Base-by-base conservation (phyloP, 2,329 filamentous ascomycete species). In the Ophiostoma ulmi region DNA sequence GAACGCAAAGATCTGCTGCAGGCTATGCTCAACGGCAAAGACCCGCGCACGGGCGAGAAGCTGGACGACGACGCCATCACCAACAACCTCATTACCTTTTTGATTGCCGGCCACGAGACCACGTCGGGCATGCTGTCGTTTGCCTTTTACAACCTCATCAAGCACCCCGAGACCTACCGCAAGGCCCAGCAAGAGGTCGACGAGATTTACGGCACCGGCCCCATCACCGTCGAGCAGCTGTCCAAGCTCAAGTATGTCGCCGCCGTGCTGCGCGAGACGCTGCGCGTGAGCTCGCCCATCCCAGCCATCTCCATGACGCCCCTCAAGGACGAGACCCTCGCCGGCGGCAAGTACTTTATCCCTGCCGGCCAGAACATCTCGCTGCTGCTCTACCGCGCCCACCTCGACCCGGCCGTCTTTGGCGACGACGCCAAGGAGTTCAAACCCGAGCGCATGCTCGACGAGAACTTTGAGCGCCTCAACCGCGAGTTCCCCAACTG, bases 21-120 rank as follows among this genome's bases (percentile, higher is more conserved):
- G 72, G 87, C 89, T 41, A 91, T 94, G 88, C 80, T 94, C 64
- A 81, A 87, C 7, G 89, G 88, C 0, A 83, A 83, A 13, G 91
- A 93, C 76, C 84, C 87, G 0, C 85, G 87, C 78, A 92, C 90
- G 4, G 89, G 90, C 14, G 81, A 88, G 74, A 84, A 83, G n/a
- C 80, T 93, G 74, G 84, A 81, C 1, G 88, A 91, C 72, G 81
- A 85, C 5, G 86, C 83, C 67, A 90, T 92, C 73, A 84, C 87
- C 20, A 83, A 90, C 76, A 91, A 93, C 73, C 86, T 93, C 79
- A 88, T 91, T 72, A 92, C 90, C 10, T 66, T 66, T 22, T 17
- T 67, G 13, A 72, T 69, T 61, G 63, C 69, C 64, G 83, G 84
- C 1, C 85, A 87, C 72, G 86, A 87, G 69, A 88, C 87, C 0